Evolutionary conservation across 306 rosid genomes (phyloP).

Genomic region (Vicia faba): DNA sequence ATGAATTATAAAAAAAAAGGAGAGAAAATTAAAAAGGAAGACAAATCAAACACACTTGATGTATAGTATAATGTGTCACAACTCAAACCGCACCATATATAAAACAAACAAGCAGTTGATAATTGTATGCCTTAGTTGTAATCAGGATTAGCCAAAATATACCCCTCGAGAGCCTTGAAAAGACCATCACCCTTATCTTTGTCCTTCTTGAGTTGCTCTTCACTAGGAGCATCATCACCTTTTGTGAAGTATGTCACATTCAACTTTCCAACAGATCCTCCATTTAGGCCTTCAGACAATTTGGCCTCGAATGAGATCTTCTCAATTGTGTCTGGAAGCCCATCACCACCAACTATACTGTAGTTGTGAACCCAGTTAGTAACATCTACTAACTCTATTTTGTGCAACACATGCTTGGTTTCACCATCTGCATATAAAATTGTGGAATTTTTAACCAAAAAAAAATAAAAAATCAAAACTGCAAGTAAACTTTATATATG

Average conservation of each 20-base stretch:
- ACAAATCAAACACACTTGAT: slow-evolving; percentile 9
- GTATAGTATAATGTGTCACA: not conserved
- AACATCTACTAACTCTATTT: too few species aligned
- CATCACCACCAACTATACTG: slow-evolving; percentile 44
- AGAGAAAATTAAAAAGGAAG: not conserved
- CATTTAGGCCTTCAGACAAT: slow-evolving; percentile 32
- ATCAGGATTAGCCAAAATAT: slow-evolving; percentile 40
- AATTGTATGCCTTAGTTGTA: slow-evolving; percentile 23
- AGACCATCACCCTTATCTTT: too few species aligned
- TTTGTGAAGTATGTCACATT: slow-evolving; percentile 27
- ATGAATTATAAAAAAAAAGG: not conserved
- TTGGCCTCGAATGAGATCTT: slow-evolving; percentile 41
- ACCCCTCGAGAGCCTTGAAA: slow-evolving; percentile 43
- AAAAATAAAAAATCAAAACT: not conserved
- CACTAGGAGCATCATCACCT: slow-evolving; percentile 27
- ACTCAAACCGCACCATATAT: not conserved
- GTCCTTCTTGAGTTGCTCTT: too few species aligned
- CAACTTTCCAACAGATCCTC: slow-evolving; percentile 44
- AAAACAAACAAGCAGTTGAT: not conserved
- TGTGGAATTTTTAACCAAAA: not conserved
- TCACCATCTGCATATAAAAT: not conserved
- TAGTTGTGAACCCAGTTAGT: slow-evolving; percentile 8
- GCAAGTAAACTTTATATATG: too few species aligned
- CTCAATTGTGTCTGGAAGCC: slow-evolving; percentile 35
- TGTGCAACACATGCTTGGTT: too few species aligned